Evolutionary conservation across 140 eudicot genomes (phyloP), one percentile per base, ranked within the genome.

Genomic region (Flaveria floridana): DNA sequence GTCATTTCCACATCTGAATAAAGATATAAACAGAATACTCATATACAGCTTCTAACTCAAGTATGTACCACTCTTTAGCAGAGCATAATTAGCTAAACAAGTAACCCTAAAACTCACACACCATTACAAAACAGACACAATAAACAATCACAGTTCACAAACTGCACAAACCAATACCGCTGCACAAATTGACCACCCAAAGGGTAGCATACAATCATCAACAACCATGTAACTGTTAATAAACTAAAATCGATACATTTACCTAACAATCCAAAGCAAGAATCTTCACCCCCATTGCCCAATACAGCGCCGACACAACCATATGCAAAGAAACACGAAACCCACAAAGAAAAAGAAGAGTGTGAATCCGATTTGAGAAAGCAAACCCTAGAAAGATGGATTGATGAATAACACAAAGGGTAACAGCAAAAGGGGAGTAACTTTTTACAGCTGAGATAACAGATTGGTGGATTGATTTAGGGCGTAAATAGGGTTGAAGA

Each of bases 181-280:
- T 28, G 75, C 28, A 39, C 46, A 23, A 57, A 41, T 13, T 25
- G 47, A 70, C 47, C 2, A 70, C 12, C 41, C 28, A 39, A 42
- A 18, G 2, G 25, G 20, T 16, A 37, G 6, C n/a, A 3, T 18
- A 21, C 21, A 66, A 41, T 59, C 65, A 8, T 44, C 8, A 65
- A 62, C 10, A 59, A 59, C 21, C 51, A 42, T 41, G 37, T 25
- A 74, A 16, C 1, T 19, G 25, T 39, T 7, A 74, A 61, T 0
- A 64, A 46, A 25, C 18, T 21, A 46, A 42, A 37, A 15, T 11
- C 9, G 6, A 41, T 37, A 64, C 13, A 62, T 63, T 65, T 79
- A 79, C 83, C 83, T 80, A 73, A 47, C 3, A 80, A 28, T 46
- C 71, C 53, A 67, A 30, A 46, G 70, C 79, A 47, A 28, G 74